Evolutionary conservation across 768 basidiomycete species (phyloP).

Genomic region (Lactarius akahatsu): DNA sequence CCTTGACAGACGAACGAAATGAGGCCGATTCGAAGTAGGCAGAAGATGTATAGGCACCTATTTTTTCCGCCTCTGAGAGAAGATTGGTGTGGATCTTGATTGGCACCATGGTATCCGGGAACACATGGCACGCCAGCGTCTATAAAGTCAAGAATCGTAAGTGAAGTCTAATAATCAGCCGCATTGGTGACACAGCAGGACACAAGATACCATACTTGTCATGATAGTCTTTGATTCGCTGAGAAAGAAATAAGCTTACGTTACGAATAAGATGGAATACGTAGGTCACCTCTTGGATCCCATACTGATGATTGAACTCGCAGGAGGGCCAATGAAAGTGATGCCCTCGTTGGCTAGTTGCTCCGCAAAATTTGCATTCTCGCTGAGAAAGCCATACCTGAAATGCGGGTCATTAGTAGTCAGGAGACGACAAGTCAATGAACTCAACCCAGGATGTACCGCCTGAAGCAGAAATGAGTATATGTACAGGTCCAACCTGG

Average conservation of each 20-base stretch:
- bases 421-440: not conserved
- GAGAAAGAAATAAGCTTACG: conserved; percentile 3
- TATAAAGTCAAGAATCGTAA: conserved; percentile 32
- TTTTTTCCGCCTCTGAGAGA: conserved; percentile 62
- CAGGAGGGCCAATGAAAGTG: conserved; percentile 88
- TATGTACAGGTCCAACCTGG: not conserved
- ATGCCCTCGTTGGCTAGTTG: conserved; percentile 74
- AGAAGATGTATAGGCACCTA: conserved; percentile 45
- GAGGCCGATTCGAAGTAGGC: not conserved
- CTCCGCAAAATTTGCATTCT: conserved; percentile 82
- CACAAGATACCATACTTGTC: conserved; percentile 50
- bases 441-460: conserved; percentile 80
- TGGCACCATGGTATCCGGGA: conserved; percentile 87
- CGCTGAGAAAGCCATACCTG: conserved; percentile 89
- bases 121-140: conserved; percentile 91
- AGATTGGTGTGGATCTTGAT: conserved; percentile 77
- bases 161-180: conserved; percentile 10
- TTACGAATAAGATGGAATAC: not conserved
- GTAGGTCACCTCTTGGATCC: conserved; percentile 82
- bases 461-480: conserved; percentile 48
- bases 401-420: not conserved
- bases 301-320: conserved; percentile 88
- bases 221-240: conserved; percentile 97
- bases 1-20: conserved; percentile 40
- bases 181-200: not conserved